Percentiles rank a stretch among this genome's conserved stretches.
phyloP scores from a whole-genome alignment of 1,284 basidiomycete genomes.

The Agroathelia rolfsii region DNA sequence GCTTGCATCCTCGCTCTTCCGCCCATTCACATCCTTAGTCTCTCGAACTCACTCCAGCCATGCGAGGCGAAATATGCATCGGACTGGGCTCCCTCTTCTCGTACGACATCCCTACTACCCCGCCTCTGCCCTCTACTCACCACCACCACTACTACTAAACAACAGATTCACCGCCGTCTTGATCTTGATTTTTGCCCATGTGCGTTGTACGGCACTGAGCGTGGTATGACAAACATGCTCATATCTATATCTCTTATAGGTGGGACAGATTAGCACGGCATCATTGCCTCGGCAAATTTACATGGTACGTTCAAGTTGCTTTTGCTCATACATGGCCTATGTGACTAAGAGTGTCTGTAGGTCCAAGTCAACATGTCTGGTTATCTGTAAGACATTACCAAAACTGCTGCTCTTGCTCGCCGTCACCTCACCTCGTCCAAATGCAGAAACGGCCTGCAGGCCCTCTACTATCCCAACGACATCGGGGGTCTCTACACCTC shows the following conservation, averaged over 20 bases:
- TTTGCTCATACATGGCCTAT: background rate
- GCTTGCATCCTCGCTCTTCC: conserved; percentile 13
- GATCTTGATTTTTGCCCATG: conserved; percentile 72
- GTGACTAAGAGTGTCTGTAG: conserved; percentile 36
- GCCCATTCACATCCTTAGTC: conserved; percentile 10
- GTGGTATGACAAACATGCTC: conserved; percentile 16
- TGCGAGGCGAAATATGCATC: conserved; percentile 68
- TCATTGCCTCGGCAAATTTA: conserved; percentile 58
- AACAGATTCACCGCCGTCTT: conserved; percentile 53
- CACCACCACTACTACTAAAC: conserved; percentile 15
- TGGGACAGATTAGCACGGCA: conserved; percentile 73
- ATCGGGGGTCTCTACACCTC: conserved; percentile 59
- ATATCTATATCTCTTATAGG: conserved; percentile 37
- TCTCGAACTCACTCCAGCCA: conserved; percentile 21
- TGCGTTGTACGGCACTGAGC: conserved; percentile 25
- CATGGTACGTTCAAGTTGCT: conserved; percentile 40
- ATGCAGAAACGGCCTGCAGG: conserved; percentile 41
- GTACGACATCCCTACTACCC: conserved; percentile 30
- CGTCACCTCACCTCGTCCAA: conserved; percentile 7
- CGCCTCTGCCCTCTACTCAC: conserved; percentile 14
- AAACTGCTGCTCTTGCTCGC: conserved; percentile 1
- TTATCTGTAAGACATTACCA: conserved; percentile 45
- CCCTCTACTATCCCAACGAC: conserved; percentile 49
- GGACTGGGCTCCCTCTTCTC: conserved; percentile 57
- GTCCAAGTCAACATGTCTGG: conserved; percentile 57